Conservation (phyloP, 305 asterid genomes). For the Withania somnifera region DNA sequence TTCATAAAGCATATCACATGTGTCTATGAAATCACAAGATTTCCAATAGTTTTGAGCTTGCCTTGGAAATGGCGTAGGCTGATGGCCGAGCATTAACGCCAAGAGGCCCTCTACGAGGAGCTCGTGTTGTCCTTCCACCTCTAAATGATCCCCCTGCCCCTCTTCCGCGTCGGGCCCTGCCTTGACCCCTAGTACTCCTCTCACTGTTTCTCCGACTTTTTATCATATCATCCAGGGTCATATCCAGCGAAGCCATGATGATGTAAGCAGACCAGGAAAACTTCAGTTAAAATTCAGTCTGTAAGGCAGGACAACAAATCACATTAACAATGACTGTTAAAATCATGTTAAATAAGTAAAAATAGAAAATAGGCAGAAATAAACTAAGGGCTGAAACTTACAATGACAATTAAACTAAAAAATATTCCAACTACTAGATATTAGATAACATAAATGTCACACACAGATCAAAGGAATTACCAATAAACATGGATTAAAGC, state of each 20-base stretch:
- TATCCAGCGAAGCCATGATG: constrained; percentile 78
- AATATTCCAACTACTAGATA: neutral
- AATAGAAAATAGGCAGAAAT: neutral
- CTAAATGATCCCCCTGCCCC: constrained; percentile 43
- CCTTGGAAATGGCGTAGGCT: constrained; percentile 78
- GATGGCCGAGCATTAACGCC: constrained; percentile 74
- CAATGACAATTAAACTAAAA: neutral
- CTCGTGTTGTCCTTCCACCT: constrained; percentile 55
- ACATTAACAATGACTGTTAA: neutral
- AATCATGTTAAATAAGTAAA: neutral
- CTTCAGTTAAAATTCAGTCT: constrained; percentile 2
- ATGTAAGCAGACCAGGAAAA: neutral
- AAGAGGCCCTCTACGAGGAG: constrained; percentile 62
- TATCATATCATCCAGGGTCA: constrained; percentile 91
- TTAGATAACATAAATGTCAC: neutral
- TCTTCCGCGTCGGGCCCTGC: constrained; percentile 65
- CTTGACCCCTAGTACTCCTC: constrained; percentile 50
- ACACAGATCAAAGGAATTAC: neutral
- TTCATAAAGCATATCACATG: constrained; percentile 37
- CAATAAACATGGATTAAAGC: neutral
- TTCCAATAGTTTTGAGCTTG: constrained; percentile 74
- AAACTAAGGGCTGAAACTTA: neutral
- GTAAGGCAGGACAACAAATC: neutral
- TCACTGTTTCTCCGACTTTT: constrained; percentile 50
- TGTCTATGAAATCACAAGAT: constrained; percentile 51